A percentile compares a stretch with the other conserved stretches of the same genome.
These are phyloP conservation scores for Begonia loranthoides DNA, from an alignment of 306 rosid genomes.

Conservation along the genomic window DNA sequence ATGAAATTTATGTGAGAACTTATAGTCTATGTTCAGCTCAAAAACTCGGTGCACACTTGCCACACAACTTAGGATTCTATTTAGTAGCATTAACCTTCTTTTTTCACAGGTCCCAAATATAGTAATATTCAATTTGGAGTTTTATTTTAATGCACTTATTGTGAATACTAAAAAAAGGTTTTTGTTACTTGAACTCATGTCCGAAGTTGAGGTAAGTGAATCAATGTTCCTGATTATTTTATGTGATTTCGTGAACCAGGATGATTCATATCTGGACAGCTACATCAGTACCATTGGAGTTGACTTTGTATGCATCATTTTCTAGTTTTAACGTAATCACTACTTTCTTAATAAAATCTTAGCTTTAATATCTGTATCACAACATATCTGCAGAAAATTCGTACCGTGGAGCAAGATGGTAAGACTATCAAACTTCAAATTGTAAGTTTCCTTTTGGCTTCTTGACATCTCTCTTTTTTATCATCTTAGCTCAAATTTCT, in stretches of 20 bases:
- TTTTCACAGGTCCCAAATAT: too few species aligned
- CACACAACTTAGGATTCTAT: too few species aligned
- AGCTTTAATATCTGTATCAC: constrained; percentile 12
- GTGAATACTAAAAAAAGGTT: too few species aligned
- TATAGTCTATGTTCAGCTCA: too few species aligned
- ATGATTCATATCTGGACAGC: constrained; percentile 73
- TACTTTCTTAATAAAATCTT: neutral
- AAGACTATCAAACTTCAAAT: constrained; percentile 77
- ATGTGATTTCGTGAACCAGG: constrained; percentile 28
- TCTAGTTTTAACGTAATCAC: constrained; percentile 3
- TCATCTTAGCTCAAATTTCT: neutral
- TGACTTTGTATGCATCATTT: constrained; percentile 47
- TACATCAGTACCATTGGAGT: constrained; percentile 78
- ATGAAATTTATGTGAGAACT: too few species aligned
- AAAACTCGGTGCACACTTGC: too few species aligned
- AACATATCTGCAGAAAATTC: constrained; percentile 41
- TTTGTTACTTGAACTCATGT: neutral
- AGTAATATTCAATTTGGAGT: too few species aligned
- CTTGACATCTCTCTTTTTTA: too few species aligned
- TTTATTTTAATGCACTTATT: neutral
- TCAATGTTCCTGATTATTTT: neutral
- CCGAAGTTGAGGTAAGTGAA: neutral
- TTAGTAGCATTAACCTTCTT: too few species aligned
- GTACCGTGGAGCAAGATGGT: constrained; percentile 73
- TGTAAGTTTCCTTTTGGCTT: constrained; percentile 33